Base-by-base conservation (phyloP, 768 basidiomycete species). In the Suillus alpinus region DNA sequence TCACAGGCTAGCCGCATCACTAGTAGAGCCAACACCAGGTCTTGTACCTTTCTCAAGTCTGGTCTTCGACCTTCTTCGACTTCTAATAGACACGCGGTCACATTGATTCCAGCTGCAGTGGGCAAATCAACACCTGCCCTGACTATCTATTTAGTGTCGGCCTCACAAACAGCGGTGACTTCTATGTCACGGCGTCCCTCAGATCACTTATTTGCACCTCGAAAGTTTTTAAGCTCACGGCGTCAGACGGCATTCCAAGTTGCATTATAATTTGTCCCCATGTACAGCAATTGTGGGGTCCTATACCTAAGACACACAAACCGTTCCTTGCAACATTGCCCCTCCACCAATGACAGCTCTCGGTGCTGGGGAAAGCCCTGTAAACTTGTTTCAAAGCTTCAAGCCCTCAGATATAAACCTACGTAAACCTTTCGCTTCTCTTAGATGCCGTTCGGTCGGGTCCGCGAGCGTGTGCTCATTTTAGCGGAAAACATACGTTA, bases 91-190 rank as follows among this genome's bases (percentile, higher is more conserved):
- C 36, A 39, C 37, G 36, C 36, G 52, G 20, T 52, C 51, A 13
- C 20, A 43, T 43, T 43, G 18, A n/a, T 43, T 10, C 43, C 9
- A 46, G 13, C 46, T 26, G 26, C 26, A 49, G 8, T 39, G 23
- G 23, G 53, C 53, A 55, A 55, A 55, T 39, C 23, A 52, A 52
- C 14, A 16, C 2, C 32, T 14, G 52, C 52, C 53, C 53, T 55
- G 23, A 37, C 37, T 55, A 39, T 8, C 20, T 23, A 53, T 26
- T 26, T 53, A 20, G 52, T 39, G 39, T 39, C 53, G 53, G 23
- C 53, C 53, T 39, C 37, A 26, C 16, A 55, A 55, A 55, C 53
- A 55, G 53, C 53, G 53, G 53, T 55, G 53, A 55, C 53, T 55
- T 53, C 23, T 4, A 5, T 53, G 7, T 36, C 34, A 32, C 31